Evolutionary conservation across 495 filamentous ascomycete species (phyloP).

Genomic region (Penicillium cosmopolitanum): DNA sequence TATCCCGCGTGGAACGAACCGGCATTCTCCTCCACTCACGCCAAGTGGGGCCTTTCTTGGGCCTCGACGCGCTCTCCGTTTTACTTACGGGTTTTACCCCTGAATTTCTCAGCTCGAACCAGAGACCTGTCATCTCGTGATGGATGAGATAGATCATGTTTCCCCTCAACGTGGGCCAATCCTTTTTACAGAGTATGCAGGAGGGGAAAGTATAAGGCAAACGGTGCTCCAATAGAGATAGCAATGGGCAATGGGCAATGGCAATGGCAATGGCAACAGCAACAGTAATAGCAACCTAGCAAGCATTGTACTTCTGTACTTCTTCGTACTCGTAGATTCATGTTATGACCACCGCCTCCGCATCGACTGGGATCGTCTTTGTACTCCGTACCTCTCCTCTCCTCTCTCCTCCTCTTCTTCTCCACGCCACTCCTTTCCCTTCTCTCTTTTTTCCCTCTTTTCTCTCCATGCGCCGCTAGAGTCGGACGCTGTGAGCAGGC

Average conservation of each 20-base stretch:
- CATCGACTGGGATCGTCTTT: constrained; percentile 16
- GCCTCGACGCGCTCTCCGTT: constrained; percentile 2
- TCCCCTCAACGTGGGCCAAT: too few relatives aligned
- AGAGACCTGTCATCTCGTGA: too few relatives aligned
- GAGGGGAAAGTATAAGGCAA: too few relatives aligned
- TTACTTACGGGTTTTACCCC: constrained; percentile 3
- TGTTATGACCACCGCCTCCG: constrained; percentile 6
- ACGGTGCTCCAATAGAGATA: too few relatives aligned
- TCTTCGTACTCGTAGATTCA: too few relatives aligned
- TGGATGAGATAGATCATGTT: too few relatives aligned
- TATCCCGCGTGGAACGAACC: constrained; percentile 2
- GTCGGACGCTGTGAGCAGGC: constrained; percentile 51
- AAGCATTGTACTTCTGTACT: too few relatives aligned
- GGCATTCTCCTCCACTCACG: background rate
- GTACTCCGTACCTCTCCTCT: constrained; percentile 13
- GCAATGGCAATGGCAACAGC: too few relatives aligned
- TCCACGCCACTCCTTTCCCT: constrained; percentile 21
- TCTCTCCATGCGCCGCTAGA: constrained; percentile 44
- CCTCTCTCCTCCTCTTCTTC: constrained; percentile 14
- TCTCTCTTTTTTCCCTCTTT: constrained; percentile 23
- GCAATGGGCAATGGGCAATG: too few relatives aligned
- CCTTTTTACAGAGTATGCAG: too few relatives aligned
- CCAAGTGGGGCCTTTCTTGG: background rate
- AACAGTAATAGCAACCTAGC: too few relatives aligned
- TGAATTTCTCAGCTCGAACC: constrained; percentile 6